Base-by-base conservation (phyloP, 768 basidiomycete species). In the Suillus weaverae region DNA sequence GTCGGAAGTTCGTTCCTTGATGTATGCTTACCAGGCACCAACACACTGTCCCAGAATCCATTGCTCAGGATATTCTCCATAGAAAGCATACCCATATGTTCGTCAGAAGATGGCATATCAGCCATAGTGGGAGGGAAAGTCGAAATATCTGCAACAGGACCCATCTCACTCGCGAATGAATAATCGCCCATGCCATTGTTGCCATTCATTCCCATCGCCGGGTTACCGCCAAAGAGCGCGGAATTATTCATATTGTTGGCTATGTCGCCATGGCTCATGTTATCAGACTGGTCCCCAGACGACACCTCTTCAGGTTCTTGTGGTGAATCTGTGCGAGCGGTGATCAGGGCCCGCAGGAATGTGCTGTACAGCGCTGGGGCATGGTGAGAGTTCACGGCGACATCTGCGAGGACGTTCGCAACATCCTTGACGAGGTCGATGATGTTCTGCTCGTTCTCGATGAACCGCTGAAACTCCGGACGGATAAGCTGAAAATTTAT, bases 91-190 rank as follows among this genome's bases (percentile, higher is more conserved):
- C 81, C 83, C 64, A 74, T 72, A 54, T 75, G 73, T 66, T 79
- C 79, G 73, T 77, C 77, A 41, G 81, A 73, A 43, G 73, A 55
- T 62, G 82, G 81, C 63, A 79, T 62, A 5, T 86, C 82, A 56
- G 86, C 89, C 89, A 93, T 92, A 61, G 89, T 92, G n/a, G 92
- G 92, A 57, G 92, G 92, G 84, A 94, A 94, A 62, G 87, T 92
- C 55, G 89, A 85, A 70, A 94, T 87, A 73, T 94, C 92, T 66
- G 84, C 86, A 18, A 88, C 90, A 5, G 90, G 91, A 0, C 92
- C 92, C 90, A 93, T 93, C 80, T 94, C 92, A 61, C 91, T 81
- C 61, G 87, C 86, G 70, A 91, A 89, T 65, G 89, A 86, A 76
- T 89, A 92, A 70, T 87, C 86, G 66, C 81, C 79, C 64, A 87